phyloP scores from a whole-genome alignment of 805 yeast genomes.

The Tetrapisispora nanseiensis region DNA sequence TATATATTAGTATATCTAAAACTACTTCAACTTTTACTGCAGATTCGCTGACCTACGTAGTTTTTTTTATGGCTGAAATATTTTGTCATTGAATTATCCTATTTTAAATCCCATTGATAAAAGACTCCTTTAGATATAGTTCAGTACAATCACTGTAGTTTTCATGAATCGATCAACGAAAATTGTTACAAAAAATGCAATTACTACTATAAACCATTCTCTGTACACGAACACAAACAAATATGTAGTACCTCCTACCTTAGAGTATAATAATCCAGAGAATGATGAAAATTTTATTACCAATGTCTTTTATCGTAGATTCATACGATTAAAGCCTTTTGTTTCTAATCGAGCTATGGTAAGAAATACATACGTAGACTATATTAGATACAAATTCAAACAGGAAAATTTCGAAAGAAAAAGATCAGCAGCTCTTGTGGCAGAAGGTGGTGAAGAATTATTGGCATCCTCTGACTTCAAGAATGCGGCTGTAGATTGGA shows the following conservation, averaged over 20 bases:
- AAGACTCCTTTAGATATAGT: too few relatives aligned
- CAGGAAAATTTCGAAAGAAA: constrained; percentile 21
- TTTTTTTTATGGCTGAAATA: too few relatives aligned
- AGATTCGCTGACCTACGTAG: too few relatives aligned
- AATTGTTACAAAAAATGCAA: constrained; percentile 13
- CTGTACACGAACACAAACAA: constrained; percentile 10
- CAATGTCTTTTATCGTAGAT: constrained; percentile 17
- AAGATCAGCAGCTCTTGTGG: constrained; percentile 8
- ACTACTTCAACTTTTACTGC: too few relatives aligned
- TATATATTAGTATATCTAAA: too few relatives aligned
- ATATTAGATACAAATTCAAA: constrained; percentile 23
- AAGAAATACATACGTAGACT: constrained; percentile 18
- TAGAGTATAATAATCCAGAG: neutral
- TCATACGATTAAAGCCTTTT: constrained; percentile 21
- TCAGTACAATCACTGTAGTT: too few relatives aligned
- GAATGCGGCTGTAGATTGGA: neutral
- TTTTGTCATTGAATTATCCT: too few relatives aligned
- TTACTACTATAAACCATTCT: constrained; percentile 11
- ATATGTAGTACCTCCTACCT: constrained; percentile 3
- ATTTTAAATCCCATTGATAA: too few relatives aligned
- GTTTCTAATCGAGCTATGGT: constrained; percentile 22
- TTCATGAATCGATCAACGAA: neutral
- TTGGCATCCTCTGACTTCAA: neutral
- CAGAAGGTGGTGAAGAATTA: neutral
- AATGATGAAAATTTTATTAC: constrained; percentile 3